Base-by-base conservation (phyloP, 1,139 yeast species). In the Yamadazyma jaroonii region DNA sequence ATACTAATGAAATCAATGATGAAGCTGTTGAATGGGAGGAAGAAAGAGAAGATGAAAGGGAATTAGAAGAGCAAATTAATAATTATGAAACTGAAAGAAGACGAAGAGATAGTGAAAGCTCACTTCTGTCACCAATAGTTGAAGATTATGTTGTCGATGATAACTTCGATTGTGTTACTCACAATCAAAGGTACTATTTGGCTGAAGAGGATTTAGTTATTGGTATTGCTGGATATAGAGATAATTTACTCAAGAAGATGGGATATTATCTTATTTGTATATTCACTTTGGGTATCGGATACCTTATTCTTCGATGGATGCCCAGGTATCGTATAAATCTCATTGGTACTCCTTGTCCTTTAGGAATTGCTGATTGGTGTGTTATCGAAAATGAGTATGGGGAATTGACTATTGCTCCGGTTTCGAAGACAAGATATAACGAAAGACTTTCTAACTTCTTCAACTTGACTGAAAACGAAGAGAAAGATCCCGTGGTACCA, bases 191-290 rank as follows among this genome's bases (percentile, higher is more conserved):
- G 38, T 88, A 85, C 57, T 92, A 92, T 58, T 77, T 94, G 45
- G 92, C 96, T 0, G 97, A 94, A 58, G 98, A 92, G 55, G 99
- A 92, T 62, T 67, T 92, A 54, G 92, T 90, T 13, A 77, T 94
- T 42, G 96, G 95, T 44, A 84, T 92, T 47, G 97, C 97, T 0
- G 98, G 97, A 3, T 92, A 86, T 57, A 64, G 63, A 38, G 76
- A 81, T 15, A 76, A 81, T 17, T 56, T 56, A 36, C 42, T 71
- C 48, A 78, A 80, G 41, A 54, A 62, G 6, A 32, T 64, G 0
- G 21, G 75, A 0, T 89, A 84, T 56, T 73, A 76, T 42, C 10
- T 74, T 0, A 42, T 85, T 3, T 84, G 90, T 47, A 43, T 76
- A 1, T 32, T 64, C 6, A 79, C 96, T 0, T 54, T 77, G 3